Evolutionary conservation across 1,284 basidiomycete species (phyloP).

Genomic region (Termitomyces sp.): DNA sequence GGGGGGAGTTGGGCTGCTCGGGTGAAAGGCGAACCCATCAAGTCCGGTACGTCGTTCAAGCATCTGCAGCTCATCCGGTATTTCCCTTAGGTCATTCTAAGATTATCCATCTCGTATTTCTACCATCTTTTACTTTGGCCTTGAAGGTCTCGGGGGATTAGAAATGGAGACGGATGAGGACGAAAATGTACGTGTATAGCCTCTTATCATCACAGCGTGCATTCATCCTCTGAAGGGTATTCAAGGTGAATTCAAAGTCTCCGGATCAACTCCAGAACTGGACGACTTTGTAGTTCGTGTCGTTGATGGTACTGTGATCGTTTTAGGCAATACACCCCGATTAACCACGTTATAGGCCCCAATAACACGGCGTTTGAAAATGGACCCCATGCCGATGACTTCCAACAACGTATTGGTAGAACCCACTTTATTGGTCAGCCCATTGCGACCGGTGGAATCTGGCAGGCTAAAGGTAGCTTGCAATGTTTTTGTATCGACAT

Average conservation of each 20-base stretch:
- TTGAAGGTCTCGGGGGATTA: conserved; percentile 81
- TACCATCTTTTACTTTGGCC: conserved; percentile 79
- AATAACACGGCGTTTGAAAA: conserved; percentile 47
- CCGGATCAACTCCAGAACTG: conserved; percentile 70
- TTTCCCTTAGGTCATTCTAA: conserved; percentile 19
- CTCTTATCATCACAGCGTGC: background rate
- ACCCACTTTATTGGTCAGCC: conserved; percentile 70
- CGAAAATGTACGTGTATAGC: conserved; percentile 51
- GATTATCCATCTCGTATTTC: conserved; percentile 61
- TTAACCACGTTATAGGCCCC: conserved; percentile 37
- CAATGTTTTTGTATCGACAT: background rate
- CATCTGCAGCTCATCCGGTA: background rate
- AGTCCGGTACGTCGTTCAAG: conserved; percentile 43
- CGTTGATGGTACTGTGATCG: conserved; percentile 55
- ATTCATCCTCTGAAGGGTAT: conserved; percentile 50
- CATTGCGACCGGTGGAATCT: conserved; percentile 62
- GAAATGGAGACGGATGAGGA: conserved; percentile 74
- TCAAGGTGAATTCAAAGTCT: conserved; percentile 60
- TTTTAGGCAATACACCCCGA: background rate
- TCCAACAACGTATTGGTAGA: conserved; percentile 62
- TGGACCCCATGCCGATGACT: conserved; percentile 55
- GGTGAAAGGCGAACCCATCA: conserved; percentile 77
- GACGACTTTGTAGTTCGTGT: conserved; percentile 81
- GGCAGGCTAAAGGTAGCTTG: conserved; percentile 77
- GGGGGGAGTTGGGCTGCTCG: conserved; percentile 91